Conservation (phyloP, 352 stramenopile species). For the Phytophthora uliginosa region DNA sequence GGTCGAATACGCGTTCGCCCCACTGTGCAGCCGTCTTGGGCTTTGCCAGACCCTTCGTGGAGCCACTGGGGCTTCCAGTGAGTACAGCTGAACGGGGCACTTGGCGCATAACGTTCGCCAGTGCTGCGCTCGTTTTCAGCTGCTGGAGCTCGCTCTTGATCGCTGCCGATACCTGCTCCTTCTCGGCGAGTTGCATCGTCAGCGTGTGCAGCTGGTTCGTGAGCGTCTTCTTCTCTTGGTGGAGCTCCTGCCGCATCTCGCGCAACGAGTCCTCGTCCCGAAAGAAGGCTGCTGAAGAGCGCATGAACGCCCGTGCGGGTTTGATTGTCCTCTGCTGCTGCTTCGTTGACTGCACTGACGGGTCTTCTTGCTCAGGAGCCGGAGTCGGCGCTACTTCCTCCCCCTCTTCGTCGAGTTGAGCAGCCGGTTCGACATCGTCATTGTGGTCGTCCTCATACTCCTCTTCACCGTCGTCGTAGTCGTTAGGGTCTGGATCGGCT, state of each 20-base stretch:
- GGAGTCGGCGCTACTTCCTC: neutral
- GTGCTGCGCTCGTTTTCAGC: slow-evolving; percentile 65
- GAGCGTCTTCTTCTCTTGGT: slow-evolving; percentile 52
- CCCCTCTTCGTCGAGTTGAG: slow-evolving; percentile 8
- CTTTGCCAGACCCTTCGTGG: neutral
- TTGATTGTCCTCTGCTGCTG: slow-evolving; percentile 8
- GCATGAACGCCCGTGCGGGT: slow-evolving; percentile 29
- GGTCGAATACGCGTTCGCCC: slow-evolving; percentile 51
- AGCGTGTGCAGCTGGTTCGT: slow-evolving; percentile 42
- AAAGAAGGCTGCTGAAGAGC: slow-evolving; percentile 49
- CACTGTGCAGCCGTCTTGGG: slow-evolving; percentile 50
- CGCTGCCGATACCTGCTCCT: slow-evolving; percentile 38
- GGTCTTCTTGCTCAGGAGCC: neutral
- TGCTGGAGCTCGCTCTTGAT: slow-evolving; percentile 63
- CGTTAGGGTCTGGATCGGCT: neutral
- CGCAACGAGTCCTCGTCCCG: slow-evolving; percentile 61
- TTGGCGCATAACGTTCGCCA: slow-evolving; percentile 42
- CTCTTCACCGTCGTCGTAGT: slow-evolving; percentile 12
- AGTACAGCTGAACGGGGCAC: slow-evolving; percentile 9
- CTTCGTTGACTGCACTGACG: neutral
- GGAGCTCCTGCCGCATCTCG: slow-evolving; percentile 49
- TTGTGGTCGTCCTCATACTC: slow-evolving; percentile 28
- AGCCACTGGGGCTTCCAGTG: slow-evolving; percentile 1
- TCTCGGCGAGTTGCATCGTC: slow-evolving; percentile 40
- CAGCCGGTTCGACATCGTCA: neutral